Evolutionary conservation across 345 rosid species (phyloP).

Genomic region (Bruguiera parviflora): DNA sequence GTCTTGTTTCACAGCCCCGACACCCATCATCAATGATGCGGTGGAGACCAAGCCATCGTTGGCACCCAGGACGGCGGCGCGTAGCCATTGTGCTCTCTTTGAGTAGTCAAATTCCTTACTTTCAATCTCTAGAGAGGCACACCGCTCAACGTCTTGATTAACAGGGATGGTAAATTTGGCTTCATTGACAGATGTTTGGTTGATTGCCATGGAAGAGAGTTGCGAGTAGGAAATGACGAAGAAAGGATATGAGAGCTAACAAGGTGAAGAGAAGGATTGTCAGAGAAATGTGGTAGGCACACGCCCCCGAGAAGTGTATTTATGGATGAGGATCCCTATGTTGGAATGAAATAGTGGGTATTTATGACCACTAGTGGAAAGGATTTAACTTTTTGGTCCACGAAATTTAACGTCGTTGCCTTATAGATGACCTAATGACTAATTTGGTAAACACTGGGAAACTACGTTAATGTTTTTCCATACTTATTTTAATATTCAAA

Average conservation of each 20-base stretch:
- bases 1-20: slow-evolving; percentile 82
- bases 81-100: slow-evolving; percentile 86
- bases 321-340: slow-evolving; percentile 33
- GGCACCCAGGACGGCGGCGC: slow-evolving; percentile 93
- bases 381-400: background rate
- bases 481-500: too few species aligned
- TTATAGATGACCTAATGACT: background rate
- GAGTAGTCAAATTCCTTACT: slow-evolving; percentile 52
- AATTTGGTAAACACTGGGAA: background rate
- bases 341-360: slow-evolving; percentile 41
- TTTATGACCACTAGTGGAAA: slow-evolving; percentile 33
- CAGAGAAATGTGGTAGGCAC: slow-evolving; percentile 59
- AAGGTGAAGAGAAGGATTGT: slow-evolving; percentile 11
- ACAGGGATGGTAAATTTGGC: slow-evolving; percentile 26
- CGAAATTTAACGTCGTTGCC: background rate
- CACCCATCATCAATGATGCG: slow-evolving; percentile 86
- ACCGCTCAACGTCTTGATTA: slow-evolving; percentile 33
- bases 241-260: background rate
- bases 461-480: background rate
- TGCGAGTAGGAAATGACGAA: slow-evolving; percentile 3
- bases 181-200: slow-evolving; percentile 31
- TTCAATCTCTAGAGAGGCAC: slow-evolving; percentile 23
- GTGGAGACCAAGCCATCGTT: slow-evolving; percentile 90
- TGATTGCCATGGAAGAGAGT: slow-evolving; percentile 27
- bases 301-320: slow-evolving; percentile 49